These are phyloP conservation scores for Pyronema domesticum DNA, from an alignment of 495 filamentous ascomycete genomes.

Conservation along the genomic window DNA sequence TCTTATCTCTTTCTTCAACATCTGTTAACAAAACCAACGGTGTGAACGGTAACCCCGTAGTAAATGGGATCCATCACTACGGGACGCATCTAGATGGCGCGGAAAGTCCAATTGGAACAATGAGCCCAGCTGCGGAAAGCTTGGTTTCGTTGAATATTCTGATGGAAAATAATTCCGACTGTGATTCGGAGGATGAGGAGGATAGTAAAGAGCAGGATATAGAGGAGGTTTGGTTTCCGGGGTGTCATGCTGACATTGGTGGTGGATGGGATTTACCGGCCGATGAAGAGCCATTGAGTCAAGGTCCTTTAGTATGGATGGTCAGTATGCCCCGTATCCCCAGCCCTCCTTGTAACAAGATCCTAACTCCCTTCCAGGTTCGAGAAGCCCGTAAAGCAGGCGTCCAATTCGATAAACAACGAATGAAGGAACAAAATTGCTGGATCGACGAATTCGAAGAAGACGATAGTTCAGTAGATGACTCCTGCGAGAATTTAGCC, in stretches of 20 bases:
- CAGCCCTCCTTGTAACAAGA: background rate
- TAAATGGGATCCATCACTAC: constrained; percentile 4
- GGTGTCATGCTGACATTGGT: constrained; percentile 67
- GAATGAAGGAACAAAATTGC: constrained; percentile 49
- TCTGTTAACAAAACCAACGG: background rate
- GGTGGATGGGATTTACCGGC: constrained; percentile 56
- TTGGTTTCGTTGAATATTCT: constrained; percentile 9
- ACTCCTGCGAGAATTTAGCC: background rate
- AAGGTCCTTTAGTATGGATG: constrained; percentile 72
- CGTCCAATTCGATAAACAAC: constrained; percentile 48
- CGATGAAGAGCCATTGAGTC: constrained; percentile 45
- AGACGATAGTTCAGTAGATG: background rate
- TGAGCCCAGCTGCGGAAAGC: background rate
- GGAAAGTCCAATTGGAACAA: background rate
- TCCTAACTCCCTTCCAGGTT: constrained; percentile 6
- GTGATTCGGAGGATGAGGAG: constrained; percentile 31
- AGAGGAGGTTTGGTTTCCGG: constrained; percentile 70
- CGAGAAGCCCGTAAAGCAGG: constrained; percentile 58
- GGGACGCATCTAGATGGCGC: background rate
- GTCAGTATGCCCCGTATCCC: constrained; percentile 28
- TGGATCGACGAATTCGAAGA: constrained; percentile 30
- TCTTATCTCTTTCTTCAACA: background rate
- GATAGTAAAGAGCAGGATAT: constrained; percentile 52
- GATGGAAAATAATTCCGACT: constrained; percentile 3
- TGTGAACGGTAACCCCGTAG: background rate